Conservation (phyloP, 163 green algal species). For the Chloromonas sp. region DNA sequence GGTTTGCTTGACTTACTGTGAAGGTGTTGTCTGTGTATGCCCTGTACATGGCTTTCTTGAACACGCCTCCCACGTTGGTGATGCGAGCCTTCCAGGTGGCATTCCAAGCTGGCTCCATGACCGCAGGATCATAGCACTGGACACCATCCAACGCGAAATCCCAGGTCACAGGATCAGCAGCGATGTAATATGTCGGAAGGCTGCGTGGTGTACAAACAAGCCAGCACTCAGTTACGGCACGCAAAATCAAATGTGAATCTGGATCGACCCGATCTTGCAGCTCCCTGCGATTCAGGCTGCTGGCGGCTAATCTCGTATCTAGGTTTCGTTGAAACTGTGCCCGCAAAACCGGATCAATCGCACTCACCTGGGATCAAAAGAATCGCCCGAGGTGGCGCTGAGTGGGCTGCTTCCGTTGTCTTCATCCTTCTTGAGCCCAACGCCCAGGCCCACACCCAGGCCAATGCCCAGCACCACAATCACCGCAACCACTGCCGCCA, state of each 20-base stretch:
- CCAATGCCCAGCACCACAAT: not conserved
- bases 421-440: not conserved
- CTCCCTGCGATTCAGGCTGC: not conserved
- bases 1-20: not conserved
- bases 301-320: not conserved
- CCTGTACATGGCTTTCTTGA: not conserved
- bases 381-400: not conserved
- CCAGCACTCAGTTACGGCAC: not conserved
- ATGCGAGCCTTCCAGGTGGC: not conserved
- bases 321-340: too few species aligned
- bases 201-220: not conserved
- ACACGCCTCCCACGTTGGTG: not conserved
- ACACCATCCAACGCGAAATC: not conserved
- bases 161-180: slow-evolving; percentile 7
- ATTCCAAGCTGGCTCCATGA: not conserved
- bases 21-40: slow-evolving; percentile 4
- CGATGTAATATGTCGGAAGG: not conserved
- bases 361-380: not conserved
- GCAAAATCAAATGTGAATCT: not conserved
- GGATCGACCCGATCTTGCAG: not conserved
- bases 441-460: not conserved
- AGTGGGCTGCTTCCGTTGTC: not conserved
- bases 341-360: too few species aligned
- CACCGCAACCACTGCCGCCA: not conserved
- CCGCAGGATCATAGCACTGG: not conserved